These are phyloP conservation scores for Sabuloglossum arenarium DNA, from an alignment of 495 filamentous ascomycete genomes.

Conservation along the genomic window DNA sequence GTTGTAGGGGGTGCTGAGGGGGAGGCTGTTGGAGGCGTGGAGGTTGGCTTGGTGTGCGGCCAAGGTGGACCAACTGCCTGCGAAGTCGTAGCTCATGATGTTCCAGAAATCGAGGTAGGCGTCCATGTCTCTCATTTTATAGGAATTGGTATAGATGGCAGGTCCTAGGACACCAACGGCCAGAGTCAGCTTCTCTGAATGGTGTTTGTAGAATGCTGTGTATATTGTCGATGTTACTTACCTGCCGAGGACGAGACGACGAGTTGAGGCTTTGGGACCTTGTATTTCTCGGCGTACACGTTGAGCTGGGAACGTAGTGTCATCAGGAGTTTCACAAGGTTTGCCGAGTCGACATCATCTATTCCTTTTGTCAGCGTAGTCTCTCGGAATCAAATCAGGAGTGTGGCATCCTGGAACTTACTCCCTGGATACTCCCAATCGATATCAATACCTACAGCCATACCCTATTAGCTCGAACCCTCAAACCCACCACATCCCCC, in stretches of 20 bases:
- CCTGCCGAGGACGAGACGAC: neutral
- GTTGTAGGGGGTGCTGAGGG: slow-evolving; percentile 43
- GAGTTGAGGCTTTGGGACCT: neutral
- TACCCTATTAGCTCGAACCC: neutral
- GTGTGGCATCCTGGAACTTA: too few species aligned
- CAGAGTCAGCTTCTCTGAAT: neutral
- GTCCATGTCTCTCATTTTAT: slow-evolving; percentile 42
- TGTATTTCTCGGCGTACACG: neutral
- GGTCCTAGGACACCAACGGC: neutral
- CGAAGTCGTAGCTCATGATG: slow-evolving; percentile 39
- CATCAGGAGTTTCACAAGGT: slow-evolving; percentile 54
- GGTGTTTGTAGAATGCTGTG: neutral
- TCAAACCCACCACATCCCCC: too few species aligned
- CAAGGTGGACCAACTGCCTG: slow-evolving; percentile 37
- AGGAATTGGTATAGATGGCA: neutral
- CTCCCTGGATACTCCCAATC: slow-evolving; percentile 44
- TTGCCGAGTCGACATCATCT: slow-evolving; percentile 33
- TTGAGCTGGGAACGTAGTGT: too few species aligned
- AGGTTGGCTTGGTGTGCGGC: slow-evolving; percentile 63
- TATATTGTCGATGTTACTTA: neutral
- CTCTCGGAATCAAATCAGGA: too few species aligned
- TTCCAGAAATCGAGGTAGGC: slow-evolving; percentile 62
- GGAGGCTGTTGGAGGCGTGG: slow-evolving; percentile 28
- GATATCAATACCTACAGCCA: slow-evolving; percentile 28
- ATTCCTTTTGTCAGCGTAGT: too few species aligned